These are phyloP conservation scores for Fusarium nanum DNA, from an alignment of 2,329 filamentous ascomycete genomes.

Conservation along the genomic window DNA sequence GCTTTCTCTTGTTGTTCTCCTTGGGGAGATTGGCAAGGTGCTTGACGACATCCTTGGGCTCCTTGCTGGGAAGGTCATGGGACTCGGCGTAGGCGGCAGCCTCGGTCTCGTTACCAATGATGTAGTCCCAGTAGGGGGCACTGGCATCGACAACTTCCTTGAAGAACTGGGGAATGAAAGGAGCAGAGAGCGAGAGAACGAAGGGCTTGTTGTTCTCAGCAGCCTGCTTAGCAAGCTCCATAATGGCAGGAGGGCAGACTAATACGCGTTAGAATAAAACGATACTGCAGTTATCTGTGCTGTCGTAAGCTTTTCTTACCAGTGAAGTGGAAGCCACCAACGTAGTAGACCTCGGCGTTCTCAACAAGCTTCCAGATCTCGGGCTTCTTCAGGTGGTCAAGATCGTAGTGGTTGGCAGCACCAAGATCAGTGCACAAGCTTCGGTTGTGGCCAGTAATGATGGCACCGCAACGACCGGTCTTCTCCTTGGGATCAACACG, in stretches of 20 bases:
- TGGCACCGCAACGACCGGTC: constrained; percentile 93
- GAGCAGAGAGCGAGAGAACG: constrained; percentile 90
- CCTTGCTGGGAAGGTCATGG: constrained; percentile 78
- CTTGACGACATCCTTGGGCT: constrained; percentile 87
- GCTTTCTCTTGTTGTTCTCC: constrained; percentile 85
- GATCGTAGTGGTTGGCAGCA: constrained; percentile 95
- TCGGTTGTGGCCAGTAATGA: constrained; percentile 97
- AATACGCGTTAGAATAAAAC: constrained; percentile 16
- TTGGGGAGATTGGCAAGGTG: constrained; percentile 89
- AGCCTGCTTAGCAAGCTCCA: constrained; percentile 91
- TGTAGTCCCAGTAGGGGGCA: constrained; percentile 92
- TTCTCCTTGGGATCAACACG: constrained; percentile 85
- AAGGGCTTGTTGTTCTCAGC: constrained; percentile 91
- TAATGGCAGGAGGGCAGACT: constrained; percentile 90
- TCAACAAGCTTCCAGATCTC: constrained; percentile 93
- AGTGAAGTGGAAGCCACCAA: constrained; percentile 97
- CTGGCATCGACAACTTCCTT: constrained; percentile 91
- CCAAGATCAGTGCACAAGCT: constrained; percentile 95
- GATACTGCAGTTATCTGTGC: neutral
- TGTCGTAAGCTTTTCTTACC: constrained; percentile 49
- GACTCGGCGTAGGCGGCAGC: constrained; percentile 87
- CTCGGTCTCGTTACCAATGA: constrained; percentile 98
- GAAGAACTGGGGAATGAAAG: constrained; percentile 98
- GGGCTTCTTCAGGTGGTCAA: constrained; percentile 90
- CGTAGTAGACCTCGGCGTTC: constrained; percentile 88